Percentiles rank a stretch among this genome's conserved stretches.
These are phyloP conservation scores for Xylaria sp. DNA, from an alignment of 2,329 filamentous ascomycete genomes.

Conservation along the genomic window DNA sequence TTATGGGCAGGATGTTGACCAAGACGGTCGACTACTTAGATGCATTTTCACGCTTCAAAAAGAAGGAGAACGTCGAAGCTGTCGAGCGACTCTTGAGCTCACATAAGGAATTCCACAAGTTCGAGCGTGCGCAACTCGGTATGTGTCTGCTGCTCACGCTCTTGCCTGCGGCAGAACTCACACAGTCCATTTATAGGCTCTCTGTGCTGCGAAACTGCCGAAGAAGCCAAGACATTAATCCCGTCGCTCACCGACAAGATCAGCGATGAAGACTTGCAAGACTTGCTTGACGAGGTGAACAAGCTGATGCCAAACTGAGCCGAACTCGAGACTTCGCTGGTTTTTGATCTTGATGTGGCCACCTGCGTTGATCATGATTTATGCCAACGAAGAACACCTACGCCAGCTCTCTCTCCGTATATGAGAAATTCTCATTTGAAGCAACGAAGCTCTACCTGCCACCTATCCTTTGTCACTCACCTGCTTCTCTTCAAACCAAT, in stretches of 20 bases:
- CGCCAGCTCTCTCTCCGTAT: not conserved
- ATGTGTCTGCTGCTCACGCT: slow-evolving; percentile 47
- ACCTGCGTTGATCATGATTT: slow-evolving; percentile 10
- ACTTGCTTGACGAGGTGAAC: slow-evolving; percentile 88
- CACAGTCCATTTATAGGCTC: slow-evolving; percentile 69
- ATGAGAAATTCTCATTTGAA: not conserved
- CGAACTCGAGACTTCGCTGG: not conserved
- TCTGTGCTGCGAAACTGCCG: slow-evolving; percentile 89
- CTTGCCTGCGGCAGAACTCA: slow-evolving; percentile 15
- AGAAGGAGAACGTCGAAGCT: slow-evolving; percentile 93
- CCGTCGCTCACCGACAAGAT: slow-evolving; percentile 92
- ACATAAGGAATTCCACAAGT: slow-evolving; percentile 84
- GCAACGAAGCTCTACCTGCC: slow-evolving; percentile 11
- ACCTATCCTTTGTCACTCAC: slow-evolving; percentile 6
- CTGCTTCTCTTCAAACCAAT: slow-evolving; percentile 17
- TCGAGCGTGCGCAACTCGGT: slow-evolving; percentile 94
- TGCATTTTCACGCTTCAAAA: slow-evolving; percentile 94
- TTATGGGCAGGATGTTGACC: slow-evolving; percentile 71
- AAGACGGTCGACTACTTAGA: slow-evolving; percentile 95
- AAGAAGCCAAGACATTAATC: slow-evolving; percentile 96
- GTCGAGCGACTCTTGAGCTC: slow-evolving; percentile 87
- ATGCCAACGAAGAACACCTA: slow-evolving; percentile 7
- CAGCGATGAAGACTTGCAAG: slow-evolving; percentile 85
- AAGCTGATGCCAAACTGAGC: slow-evolving; percentile 67
- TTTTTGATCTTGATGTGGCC: not conserved